Evolutionary conservation across 2,329 filamentous ascomycete genomes (phyloP).

Genomic region (Hirsutella thompsonii): DNA sequence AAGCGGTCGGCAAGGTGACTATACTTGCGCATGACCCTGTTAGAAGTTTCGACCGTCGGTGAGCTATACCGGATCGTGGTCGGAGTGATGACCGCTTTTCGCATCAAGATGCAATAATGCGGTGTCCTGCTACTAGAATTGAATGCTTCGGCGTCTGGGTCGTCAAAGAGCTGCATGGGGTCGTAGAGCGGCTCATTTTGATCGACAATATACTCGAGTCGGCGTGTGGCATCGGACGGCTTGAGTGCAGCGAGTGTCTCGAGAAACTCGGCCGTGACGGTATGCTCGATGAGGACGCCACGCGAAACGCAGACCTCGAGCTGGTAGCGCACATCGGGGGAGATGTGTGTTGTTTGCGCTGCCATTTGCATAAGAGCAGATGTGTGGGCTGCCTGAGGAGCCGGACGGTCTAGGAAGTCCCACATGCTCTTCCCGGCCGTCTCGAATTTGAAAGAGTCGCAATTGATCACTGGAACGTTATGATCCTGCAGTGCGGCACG

Average conservation of each 20-base stretch:
- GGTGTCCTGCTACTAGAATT: conserved; percentile 43
- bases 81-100: conserved; percentile 71
- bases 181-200: conserved; percentile 48
- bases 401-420: conserved; percentile 16
- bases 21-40: conserved; percentile 70
- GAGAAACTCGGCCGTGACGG: conserved; percentile 56
- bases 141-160: conserved; percentile 34
- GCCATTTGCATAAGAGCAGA: conserved; percentile 14
- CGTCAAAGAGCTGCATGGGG: conserved; percentile 59
- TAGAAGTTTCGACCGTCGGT: conserved; percentile 73
- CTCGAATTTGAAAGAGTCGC: conserved; percentile 26
- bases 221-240: conserved; percentile 40
- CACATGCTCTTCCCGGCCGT: conserved; percentile 13
- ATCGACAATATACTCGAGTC: conserved; percentile 65
- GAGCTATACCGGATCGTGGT: conserved; percentile 69
- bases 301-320: conserved; percentile 88
- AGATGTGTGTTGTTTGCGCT: conserved; percentile 24
- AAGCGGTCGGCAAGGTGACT: conserved; percentile 62
- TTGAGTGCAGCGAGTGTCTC: conserved; percentile 36
- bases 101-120: conserved; percentile 59
- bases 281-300: conserved; percentile 63
- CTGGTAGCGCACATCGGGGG: conserved; percentile 73
- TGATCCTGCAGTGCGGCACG: conserved; percentile 51
- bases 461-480: conserved; percentile 46
- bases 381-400: conserved; percentile 9